Conservation (phyloP, 2,329 filamentous ascomycete genomes). For the Fusarium papillatum region DNA sequence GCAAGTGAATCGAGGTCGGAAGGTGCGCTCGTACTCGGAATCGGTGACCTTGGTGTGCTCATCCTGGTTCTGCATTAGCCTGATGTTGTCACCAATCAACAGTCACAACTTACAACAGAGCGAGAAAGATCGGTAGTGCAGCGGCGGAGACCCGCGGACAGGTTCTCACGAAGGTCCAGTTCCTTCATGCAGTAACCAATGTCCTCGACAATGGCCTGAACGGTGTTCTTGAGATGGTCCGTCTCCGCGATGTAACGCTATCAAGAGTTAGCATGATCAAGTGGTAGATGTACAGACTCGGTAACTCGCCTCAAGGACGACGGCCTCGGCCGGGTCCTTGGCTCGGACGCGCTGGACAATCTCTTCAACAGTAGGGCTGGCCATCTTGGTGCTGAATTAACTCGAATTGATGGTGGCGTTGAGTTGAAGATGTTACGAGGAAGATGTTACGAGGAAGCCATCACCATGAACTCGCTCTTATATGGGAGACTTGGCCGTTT, state of each 20-base stretch:
- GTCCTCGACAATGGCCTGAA: conserved; percentile 32
- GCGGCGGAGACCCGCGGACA: conserved; percentile 14
- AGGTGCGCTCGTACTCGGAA: conserved; percentile 16
- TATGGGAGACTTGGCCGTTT: not conserved
- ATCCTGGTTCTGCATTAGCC: conserved; percentile 7
- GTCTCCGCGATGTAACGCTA: conserved; percentile 32
- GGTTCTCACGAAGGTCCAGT: conserved; percentile 9
- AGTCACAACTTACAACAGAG: conserved; percentile 15
- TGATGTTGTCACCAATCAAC: not conserved
- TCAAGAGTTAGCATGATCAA: not conserved
- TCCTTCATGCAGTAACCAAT: conserved; percentile 23
- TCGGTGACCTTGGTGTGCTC: conserved; percentile 24
- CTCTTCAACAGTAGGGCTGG: conserved; percentile 10
- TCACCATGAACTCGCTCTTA: not conserved
- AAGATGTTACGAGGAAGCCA: not conserved
- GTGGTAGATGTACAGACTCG: not conserved
- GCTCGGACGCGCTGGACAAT: conserved; percentile 13
- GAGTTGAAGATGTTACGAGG: not conserved
- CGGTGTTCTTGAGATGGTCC: conserved; percentile 25
- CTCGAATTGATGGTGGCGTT: conserved; percentile 2
- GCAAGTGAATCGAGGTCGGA: conserved; percentile 27
- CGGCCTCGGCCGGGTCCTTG: conserved; percentile 3
- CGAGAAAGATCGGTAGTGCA: conserved; percentile 26
- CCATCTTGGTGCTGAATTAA: not conserved
- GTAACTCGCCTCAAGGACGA: conserved; percentile 13